Conservation (phyloP, 257 asterid species). For the Galeopsis tetrahit region DNA sequence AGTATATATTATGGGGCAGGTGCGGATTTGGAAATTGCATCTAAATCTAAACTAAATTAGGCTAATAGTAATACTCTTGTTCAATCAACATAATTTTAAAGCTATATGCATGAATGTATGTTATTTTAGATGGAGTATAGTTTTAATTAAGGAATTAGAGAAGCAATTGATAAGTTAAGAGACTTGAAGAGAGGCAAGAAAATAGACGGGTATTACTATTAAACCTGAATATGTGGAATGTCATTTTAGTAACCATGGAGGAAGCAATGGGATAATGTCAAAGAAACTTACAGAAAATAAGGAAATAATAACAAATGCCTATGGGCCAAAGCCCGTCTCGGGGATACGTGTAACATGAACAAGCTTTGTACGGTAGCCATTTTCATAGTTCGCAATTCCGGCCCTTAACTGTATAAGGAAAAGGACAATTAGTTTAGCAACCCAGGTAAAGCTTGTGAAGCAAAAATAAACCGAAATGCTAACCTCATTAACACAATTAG, state of each 20-base stretch:
- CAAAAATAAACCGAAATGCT: slow-evolving; percentile 11
- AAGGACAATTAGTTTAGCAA: slow-evolving; percentile 6
- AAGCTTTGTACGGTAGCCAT: slow-evolving; percentile 30
- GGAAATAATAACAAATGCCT: too few relatives aligned
- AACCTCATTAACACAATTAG: slow-evolving; percentile 54
- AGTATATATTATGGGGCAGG: slow-evolving; percentile 31
- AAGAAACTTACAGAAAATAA: too few relatives aligned
- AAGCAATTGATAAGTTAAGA: not conserved
- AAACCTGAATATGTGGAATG: not conserved
- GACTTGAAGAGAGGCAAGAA: not conserved
- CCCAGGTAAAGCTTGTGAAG: not conserved
- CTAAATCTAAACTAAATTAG: slow-evolving; percentile 22
- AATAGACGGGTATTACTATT: not conserved
- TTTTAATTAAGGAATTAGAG: not conserved
- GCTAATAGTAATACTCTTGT: slow-evolving; percentile 12
- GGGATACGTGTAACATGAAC: not conserved
- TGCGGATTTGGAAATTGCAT: slow-evolving; percentile 26
- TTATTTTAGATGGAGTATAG: not conserved
- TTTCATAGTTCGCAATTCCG: slow-evolving; percentile 34
- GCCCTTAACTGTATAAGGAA: slow-evolving; percentile 47
- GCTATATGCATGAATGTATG: not conserved
- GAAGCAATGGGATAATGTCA: not conserved
- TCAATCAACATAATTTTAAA: not conserved
- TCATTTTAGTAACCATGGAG: not conserved
- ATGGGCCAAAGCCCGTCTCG: too few relatives aligned